Conservation (phyloP, 257 asterid genomes). For the Solanum chiquidenum region DNA sequence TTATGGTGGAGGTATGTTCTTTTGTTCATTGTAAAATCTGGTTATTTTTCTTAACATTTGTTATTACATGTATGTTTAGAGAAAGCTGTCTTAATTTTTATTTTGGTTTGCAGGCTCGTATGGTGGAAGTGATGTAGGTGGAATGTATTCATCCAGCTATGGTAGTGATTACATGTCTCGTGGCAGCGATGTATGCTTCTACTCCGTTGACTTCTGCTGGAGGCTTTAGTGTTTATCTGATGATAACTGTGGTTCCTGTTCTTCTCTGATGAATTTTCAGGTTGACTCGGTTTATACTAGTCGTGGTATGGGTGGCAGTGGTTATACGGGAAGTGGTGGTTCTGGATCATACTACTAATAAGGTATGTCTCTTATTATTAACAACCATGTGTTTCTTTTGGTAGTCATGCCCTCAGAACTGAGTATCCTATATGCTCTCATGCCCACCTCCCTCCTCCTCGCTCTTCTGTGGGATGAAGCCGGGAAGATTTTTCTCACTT, state of each 20-base stretch:
- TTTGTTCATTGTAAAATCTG: not conserved
- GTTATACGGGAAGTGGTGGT: slow-evolving; percentile 77
- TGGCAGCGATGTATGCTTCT: slow-evolving; percentile 63
- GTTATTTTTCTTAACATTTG: not conserved
- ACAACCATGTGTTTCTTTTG: not conserved
- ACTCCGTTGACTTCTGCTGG: not conserved
- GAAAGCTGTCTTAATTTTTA: not conserved
- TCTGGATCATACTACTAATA: slow-evolving; percentile 84
- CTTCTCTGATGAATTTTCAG: slow-evolving; percentile 22
- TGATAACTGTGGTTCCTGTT: slow-evolving; percentile 57
- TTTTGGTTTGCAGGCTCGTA: slow-evolving; percentile 45
- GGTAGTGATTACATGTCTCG: slow-evolving; percentile 75
- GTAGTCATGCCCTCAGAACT: not conserved
- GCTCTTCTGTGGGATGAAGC: not conserved
- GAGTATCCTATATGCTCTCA: not conserved
- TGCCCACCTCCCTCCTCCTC: not conserved
- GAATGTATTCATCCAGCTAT: slow-evolving; percentile 75
- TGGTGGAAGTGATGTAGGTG: slow-evolving; percentile 63
- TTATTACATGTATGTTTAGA: not conserved
- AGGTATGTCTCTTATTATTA: slow-evolving; percentile 20
- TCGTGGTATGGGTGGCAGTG: slow-evolving; percentile 60
- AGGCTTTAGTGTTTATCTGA: not conserved
- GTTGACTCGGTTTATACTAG: slow-evolving; percentile 54
- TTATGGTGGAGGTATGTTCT: slow-evolving; percentile 61
- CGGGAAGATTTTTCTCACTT: not conserved